These are phyloP conservation scores for Pyrus bretschneideri DNA, from an alignment of 306 rosid species.

Conservation along the genomic window DNA sequence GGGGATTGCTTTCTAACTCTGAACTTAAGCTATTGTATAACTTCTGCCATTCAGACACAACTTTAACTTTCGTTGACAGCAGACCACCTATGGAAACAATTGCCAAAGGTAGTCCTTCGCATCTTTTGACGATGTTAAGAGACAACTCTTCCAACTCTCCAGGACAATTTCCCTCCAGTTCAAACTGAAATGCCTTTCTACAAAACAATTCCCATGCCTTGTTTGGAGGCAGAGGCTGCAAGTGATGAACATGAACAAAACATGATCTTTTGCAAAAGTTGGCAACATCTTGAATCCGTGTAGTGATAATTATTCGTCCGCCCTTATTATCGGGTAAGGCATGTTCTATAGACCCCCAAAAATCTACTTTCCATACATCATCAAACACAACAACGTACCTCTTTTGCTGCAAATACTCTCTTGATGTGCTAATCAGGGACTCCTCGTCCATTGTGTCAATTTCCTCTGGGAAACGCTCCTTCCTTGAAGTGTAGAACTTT, in stretches of 20 bases:
- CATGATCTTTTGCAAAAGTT: not conserved
- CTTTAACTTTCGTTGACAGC: not conserved
- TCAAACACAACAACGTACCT: conserved; percentile 14
- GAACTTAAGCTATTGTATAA: not conserved
- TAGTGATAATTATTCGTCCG: conserved; percentile 9
- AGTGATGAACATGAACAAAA: not conserved
- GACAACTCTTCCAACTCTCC: conserved; percentile 6
- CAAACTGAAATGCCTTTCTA: not conserved
- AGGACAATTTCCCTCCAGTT: not conserved
- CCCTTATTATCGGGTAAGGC: not conserved
- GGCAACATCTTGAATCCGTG: not conserved
- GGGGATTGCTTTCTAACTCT: conserved; percentile 3
- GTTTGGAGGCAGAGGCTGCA: not conserved
- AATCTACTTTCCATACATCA: conserved; percentile 11
- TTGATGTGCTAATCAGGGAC: not conserved
- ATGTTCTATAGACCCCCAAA: not conserved
- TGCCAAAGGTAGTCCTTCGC: conserved; percentile 17
- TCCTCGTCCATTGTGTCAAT: not conserved
- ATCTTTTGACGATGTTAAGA: not conserved
- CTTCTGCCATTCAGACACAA: not conserved
- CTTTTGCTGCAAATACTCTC: conserved; percentile 1
- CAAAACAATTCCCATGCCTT: conserved; percentile 11
- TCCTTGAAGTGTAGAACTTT: not conserved
- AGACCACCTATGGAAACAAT: conserved; percentile 5
- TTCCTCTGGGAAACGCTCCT: not conserved